Evolutionary conservation across 371 early-diverging fungal species (phyloP), one percentile per base, ranked within the genome.

Genomic region (Phascolomyces articulosus): DNA sequence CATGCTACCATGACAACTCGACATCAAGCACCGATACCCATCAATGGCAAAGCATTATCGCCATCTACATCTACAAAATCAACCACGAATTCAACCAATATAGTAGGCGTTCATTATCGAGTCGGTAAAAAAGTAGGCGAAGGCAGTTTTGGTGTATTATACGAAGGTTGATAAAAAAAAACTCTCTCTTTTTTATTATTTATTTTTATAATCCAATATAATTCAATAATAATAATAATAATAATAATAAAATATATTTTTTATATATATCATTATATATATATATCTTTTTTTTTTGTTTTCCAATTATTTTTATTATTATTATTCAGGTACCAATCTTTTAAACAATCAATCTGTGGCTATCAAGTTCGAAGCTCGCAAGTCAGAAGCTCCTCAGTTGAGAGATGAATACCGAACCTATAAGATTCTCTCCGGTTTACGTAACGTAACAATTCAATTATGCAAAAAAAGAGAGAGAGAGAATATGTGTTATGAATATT

Each of bases 111-210:
- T 15, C 98, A 97, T 77, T 98, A 94, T 78, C 89, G 88, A 70
- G 95, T 98, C 15, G 97, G 96, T 55, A 92, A 92, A 76, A 95
- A 95, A 79, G 91, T 98, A 72, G 98, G 98, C 47, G 98, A 97
- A 77, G 98, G 98, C 44, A 91, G 91, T 67, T 98, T 98, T 85
- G 98, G 98, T 54, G 91, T 96, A 65, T 94, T 98, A 64, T 97
- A 97, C 77, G 96, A 97, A 90, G 98, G 98, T 90, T 44, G 21
- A 20, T 56, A n/a, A n/a, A n/a, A n/a, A n/a, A n/a, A n/a, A n/a
- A 40, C 26, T 13, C 38, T 24, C 38, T 16, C 40, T 21, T 26
- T 44, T n/a, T 44, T n/a, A 13, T n/a, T 44, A 15, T 44, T n/a
- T 44, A 44, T 44, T 13, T 13, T 44, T 18, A 44, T 44, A 44